Base-by-base conservation (phyloP, 441 rosid genomes). In the Isatis lusitanica region DNA sequence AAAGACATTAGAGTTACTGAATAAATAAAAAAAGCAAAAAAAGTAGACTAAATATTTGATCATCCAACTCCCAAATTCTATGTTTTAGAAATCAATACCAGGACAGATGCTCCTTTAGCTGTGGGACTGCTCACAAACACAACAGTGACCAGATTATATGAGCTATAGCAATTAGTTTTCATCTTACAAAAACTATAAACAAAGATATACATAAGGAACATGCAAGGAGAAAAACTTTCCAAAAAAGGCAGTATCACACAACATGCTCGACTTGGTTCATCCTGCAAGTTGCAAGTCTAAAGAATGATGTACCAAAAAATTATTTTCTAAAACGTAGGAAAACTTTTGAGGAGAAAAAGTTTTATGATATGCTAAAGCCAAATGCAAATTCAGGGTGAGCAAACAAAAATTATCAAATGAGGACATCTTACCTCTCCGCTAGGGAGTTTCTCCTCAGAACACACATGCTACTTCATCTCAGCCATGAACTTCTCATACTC, bases 401-500 rank as follows among this genome's bases (percentile, higher is more conserved):
- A 64, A 56, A 64, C 3, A 61, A 61, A 31, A 51, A 7, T 13
- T 26, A 61, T 55, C 64, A 77, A 43, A 60, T 47, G 59, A 35
- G 47, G 62, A 61, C 21, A 51, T 52, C 66, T 72, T 87, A 94
- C 98, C 98, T 86, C 78, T 67, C 74, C 55, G 63, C 66, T 44
- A 38, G 47, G 69, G 71, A 69, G 64, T 42, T 64, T 50, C 24
- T 40, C 35, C 35, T 10, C 40, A 71, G 62, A 51, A 42, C 70
- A 47, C 61, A 26, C 60, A 59, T 44, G 17, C 87, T 88, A 93
- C 77, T 95, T 91, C 94, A 91, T 87, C 89, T 95, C 98, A 18
- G 93, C 87, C 98, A 95, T 91, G 78, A 95, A 93, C 83, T 91
- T 95, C 80, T 93, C 95, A 71, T 90, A 95, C 83, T 91, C 97